Base-by-base conservation (phyloP, 2,329 filamentous ascomycete species). In the Clonostachys solani region DNA sequence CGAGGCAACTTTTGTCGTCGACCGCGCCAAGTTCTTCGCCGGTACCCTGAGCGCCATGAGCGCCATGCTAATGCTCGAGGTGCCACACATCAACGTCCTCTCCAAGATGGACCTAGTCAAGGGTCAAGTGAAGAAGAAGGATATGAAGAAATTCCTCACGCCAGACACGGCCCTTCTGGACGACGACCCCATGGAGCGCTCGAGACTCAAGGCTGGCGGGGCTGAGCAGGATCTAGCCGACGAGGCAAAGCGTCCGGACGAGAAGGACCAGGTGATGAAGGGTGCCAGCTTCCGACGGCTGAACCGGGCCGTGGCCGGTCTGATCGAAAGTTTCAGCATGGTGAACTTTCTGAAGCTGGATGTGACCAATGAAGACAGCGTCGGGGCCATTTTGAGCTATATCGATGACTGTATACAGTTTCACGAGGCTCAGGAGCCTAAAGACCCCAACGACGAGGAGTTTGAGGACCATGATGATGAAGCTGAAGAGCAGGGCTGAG, bases 241-340 rank as follows among this genome's bases (percentile, higher is more conserved):
- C 41, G 77, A 80, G 48, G 67, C 69, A 47, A 70, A 70, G 35
- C 82, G 92, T 53, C 80, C 86, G 2, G 74, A 80, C 48, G 81
- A 86, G 51, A 80, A 79, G 58, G 78, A 83, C 51, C 82, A 83
- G 45, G 64, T 95, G 49, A 87, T 96, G 86, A 85, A 80, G 45
- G 92, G 92, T 4, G 77, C 81, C 1, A 88, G 88, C 16, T 97
- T 96, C 67, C 81, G 88, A 51, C 80, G 83, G 57, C 72, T 97
- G 54, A 96, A 96, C 63, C 81, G 83, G 51, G 92, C 92, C 0
- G 92, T 99, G 6, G 94, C 89, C 1, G 83, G 88, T 46, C 73
- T 99, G 54, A 96, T 99, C 54, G 94, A 97, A 65, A 94, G 90
- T 66, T 99, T 96, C 70, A 95, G 91, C 71, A 95, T 99, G 89